Conservation (phyloP, 2,329 filamentous ascomycete species). For the Juglanconis juglandina region DNA sequence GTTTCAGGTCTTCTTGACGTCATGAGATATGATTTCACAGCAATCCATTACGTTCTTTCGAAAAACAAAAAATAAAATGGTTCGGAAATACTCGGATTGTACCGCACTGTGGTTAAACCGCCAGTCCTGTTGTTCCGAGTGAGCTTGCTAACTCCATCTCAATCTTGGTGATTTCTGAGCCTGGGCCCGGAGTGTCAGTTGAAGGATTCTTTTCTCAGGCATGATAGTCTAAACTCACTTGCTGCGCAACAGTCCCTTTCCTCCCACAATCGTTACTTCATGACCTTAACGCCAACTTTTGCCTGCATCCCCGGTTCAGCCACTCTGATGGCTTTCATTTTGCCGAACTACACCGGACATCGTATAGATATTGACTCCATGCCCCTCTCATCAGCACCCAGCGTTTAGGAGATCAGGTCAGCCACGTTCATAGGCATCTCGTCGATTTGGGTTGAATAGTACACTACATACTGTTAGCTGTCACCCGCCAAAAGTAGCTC, state of each 20-base stretch:
- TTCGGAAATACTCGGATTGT: background rate
- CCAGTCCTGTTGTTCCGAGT: background rate
- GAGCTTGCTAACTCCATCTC: background rate
- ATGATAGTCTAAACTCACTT: conserved; percentile 9
- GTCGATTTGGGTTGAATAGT: conserved; percentile 99
- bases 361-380: background rate
- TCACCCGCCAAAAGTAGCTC: background rate
- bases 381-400: background rate
- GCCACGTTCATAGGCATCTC: conserved; percentile 98
- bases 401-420: conserved; percentile 62
- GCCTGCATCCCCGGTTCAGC: background rate
- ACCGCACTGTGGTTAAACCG: too few species aligned
- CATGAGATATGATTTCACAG: too few species aligned
- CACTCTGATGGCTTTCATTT: background rate
- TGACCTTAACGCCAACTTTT: conserved; percentile 3
- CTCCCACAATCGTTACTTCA: conserved; percentile 14
- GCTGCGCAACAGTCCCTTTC: conserved; percentile 14
- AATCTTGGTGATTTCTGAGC: background rate
- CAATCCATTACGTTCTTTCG: too few species aligned
- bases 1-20: too few species aligned
- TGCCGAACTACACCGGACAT: background rate
- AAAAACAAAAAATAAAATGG: background rate
- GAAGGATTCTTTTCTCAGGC: too few species aligned
- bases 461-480: conserved; percentile 38
- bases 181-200: background rate